Conservation (phyloP, 208 protist genomes). For the Leishmania mexicana region DNA sequence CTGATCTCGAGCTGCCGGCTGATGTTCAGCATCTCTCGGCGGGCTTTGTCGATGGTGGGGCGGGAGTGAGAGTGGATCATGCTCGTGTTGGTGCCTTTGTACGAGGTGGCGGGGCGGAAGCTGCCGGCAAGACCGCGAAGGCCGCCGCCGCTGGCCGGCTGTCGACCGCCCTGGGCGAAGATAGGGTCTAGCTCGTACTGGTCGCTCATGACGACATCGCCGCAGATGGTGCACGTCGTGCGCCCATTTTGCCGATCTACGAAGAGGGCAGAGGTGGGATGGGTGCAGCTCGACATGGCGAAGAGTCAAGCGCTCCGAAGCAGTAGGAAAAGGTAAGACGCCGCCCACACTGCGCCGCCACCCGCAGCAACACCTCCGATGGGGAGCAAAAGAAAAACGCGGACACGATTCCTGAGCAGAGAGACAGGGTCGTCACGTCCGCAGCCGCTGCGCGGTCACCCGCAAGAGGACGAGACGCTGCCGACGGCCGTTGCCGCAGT, state of each 20-base stretch:
- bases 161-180: constrained; percentile 45
- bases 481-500: background rate
- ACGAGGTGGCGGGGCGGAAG: constrained; percentile 52
- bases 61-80: constrained; percentile 34
- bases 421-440: background rate
- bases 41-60: constrained; percentile 77
- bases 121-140: constrained; percentile 32
- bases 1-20: constrained; percentile 77
- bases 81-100: constrained; percentile 21
- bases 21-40: constrained; percentile 81
- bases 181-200: constrained; percentile 85
- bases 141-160: constrained; percentile 10
- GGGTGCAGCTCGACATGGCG: constrained; percentile 62
- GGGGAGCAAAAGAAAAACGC: background rate
- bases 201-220: constrained; percentile 65
- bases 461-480: background rate
- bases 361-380: background rate
- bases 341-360: background rate
- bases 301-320: background rate
- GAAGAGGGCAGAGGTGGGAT: constrained; percentile 75
- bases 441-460: background rate
- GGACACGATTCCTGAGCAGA: background rate
- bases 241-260: constrained; percentile 58
- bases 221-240: constrained; percentile 84
- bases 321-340: background rate